A percentile compares a stretch with the other conserved stretches of the same genome.
Evolutionary conservation across 208 protist genomes (phyloP).

Genomic region (Trypanosoma avium): DNA sequence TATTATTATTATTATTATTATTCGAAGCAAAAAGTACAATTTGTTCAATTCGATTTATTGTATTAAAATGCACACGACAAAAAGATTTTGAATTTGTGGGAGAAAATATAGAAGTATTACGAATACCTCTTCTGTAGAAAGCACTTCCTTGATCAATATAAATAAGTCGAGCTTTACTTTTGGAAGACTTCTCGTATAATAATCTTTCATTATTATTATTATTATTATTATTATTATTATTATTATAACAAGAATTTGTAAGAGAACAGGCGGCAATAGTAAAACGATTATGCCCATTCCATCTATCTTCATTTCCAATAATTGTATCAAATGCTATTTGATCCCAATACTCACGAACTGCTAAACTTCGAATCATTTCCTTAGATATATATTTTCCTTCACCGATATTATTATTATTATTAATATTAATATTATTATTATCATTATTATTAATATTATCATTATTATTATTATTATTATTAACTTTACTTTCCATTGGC

Average conservation of each 20-base stretch:
- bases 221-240: too few relatives aligned
- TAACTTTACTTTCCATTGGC: background rate
- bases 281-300: constrained; percentile 39
- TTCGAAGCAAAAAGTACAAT: constrained; percentile 12
- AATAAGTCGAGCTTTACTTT: constrained; percentile 11
- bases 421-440: background rate
- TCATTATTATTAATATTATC: background rate
- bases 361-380: background rate
- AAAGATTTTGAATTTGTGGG: background rate
- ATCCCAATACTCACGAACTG: constrained; percentile 27
- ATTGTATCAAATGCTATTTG: constrained; percentile 40
- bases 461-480: background rate
- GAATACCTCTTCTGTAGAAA: constrained; percentile 20
- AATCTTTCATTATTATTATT: too few relatives aligned
- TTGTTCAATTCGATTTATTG: constrained; percentile 10
- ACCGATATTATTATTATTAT: background rate
- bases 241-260: background rate
- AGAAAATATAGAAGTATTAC: constrained; percentile 17
- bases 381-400: background rate
- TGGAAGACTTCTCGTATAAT: constrained; percentile 2
- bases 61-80: constrained; percentile 8
- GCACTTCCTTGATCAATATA: constrained; percentile 43
- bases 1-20: background rate
- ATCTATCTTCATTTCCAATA: constrained; percentile 48
- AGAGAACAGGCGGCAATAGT: constrained; percentile 20